Evolutionary conservation across 2,329 filamentous ascomycete species (phyloP).

Genomic region (Neoascochyta sp.): DNA sequence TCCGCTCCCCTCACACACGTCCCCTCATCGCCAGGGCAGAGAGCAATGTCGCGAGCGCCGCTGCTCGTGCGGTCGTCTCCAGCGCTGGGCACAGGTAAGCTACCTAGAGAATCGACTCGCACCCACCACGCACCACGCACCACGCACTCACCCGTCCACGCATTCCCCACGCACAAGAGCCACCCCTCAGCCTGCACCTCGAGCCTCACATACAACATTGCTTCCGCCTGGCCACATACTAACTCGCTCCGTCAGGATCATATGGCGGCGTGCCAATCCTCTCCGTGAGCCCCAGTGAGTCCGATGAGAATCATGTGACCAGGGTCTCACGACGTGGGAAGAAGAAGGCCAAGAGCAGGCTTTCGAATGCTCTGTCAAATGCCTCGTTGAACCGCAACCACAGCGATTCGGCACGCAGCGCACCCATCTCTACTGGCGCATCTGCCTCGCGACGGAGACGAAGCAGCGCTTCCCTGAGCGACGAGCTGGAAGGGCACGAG

Average conservation of each 20-base stretch:
- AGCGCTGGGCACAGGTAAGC: constrained; percentile 51
- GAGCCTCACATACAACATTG: too few relatives aligned
- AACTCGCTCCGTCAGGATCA: constrained; percentile 42
- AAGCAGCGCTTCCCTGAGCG: constrained; percentile 23
- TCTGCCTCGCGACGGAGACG: constrained; percentile 25
- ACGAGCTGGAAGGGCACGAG: constrained; percentile 24
- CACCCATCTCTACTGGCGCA: constrained; percentile 14
- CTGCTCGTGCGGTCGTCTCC: constrained; percentile 59
- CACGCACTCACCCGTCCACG: too few relatives aligned
- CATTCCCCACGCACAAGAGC: too few relatives aligned
- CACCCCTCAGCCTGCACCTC: too few relatives aligned
- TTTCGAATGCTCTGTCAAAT: constrained; percentile 20
- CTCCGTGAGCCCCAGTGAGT: constrained; percentile 36
- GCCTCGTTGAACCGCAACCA: constrained; percentile 11
- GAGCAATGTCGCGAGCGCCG: constrained; percentile 50
- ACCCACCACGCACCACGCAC: too few relatives aligned
- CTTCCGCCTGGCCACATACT: constrained; percentile 3
- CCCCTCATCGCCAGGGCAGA: constrained; percentile 15
- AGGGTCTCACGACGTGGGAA: constrained; percentile 18
- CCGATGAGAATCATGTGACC: constrained; percentile 35
- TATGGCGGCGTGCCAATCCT: constrained; percentile 57
- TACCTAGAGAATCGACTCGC: too few relatives aligned
- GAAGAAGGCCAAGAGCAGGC: constrained; percentile 35
- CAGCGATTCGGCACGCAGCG: constrained; percentile 17
- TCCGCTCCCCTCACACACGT: constrained; percentile 11